phyloP scores from a whole-genome alignment of 2,329 filamentous ascomycete genomes.

The Colletotrichum brevisporum region DNA sequence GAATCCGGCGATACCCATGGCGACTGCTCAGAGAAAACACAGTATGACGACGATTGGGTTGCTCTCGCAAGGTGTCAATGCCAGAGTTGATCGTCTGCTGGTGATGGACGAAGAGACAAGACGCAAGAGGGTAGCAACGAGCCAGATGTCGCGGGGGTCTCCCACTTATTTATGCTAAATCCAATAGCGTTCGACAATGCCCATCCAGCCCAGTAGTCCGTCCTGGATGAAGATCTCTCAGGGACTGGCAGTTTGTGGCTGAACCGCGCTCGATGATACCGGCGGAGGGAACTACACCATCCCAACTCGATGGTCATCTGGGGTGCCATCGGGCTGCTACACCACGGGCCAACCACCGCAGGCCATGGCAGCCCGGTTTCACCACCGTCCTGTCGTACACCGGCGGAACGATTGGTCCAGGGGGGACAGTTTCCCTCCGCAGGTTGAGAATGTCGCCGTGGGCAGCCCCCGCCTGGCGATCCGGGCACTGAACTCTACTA shows the following conservation, averaged over 20 bases:
- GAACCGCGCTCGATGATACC: not conserved
- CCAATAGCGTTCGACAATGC: not conserved
- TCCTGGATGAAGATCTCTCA: not conserved
- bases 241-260: conserved; percentile 1
- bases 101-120: not conserved
- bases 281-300: not conserved
- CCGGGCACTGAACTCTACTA: not conserved
- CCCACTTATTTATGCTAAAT: conserved; percentile 11
- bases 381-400: conserved; percentile 5
- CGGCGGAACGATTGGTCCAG: conserved; percentile 5
- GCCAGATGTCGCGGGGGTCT: not conserved
- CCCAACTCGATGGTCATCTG: conserved; percentile 4
- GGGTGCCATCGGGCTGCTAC: conserved; percentile 2
- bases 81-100: not conserved
- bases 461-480: conserved; percentile 2
- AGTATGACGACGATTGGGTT: not conserved
- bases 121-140: not conserved
- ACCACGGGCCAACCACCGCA: not conserved
- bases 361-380: conserved; percentile 17
- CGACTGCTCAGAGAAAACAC: conserved; percentile 31
- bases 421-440: not conserved
- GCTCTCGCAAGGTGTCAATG: not conserved
- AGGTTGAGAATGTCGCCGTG: not conserved
- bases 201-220: not conserved
- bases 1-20: conserved; percentile 60